A percentile compares a stretch with the other conserved stretches of the same genome.
These are phyloP conservation scores for Solanum sejunctum DNA, from an alignment of 257 asterid species.

Conservation along the genomic window DNA sequence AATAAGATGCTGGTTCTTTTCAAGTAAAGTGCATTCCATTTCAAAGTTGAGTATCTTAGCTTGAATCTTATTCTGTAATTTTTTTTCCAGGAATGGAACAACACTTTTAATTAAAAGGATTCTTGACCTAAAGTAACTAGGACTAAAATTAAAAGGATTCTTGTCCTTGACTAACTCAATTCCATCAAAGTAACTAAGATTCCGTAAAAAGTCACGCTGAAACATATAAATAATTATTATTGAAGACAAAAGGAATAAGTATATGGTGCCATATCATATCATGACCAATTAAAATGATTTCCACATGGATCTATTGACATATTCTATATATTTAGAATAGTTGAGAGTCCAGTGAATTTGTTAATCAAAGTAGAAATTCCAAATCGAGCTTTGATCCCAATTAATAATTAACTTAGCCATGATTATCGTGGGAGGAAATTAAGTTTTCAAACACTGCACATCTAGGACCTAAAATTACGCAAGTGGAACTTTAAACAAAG, in stretches of 20 bases:
- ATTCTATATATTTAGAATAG: neutral
- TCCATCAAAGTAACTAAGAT: neutral
- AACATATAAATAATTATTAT: neutral
- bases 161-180: neutral
- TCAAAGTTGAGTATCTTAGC: neutral
- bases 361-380: neutral
- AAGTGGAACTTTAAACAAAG: neutral
- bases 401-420: neutral
- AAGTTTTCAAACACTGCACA: neutral
- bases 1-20: neutral
- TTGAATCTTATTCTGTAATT: neutral
- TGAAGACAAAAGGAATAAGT: neutral
- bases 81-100: neutral
- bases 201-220: neutral
- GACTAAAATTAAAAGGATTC: neutral
- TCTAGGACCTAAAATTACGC: neutral
- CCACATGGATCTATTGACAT: neutral
- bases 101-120: neutral
- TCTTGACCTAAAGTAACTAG: neutral
- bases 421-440: neutral
- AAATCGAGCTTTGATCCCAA: neutral
- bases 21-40: neutral
- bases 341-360: neutral
- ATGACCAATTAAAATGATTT: neutral
- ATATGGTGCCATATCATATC: neutral